Evolutionary conservation across 73 alveolate genomes (phyloP), one percentile per base, ranked within the genome.

Genomic region (Paramecium sexaurelia): DNA sequence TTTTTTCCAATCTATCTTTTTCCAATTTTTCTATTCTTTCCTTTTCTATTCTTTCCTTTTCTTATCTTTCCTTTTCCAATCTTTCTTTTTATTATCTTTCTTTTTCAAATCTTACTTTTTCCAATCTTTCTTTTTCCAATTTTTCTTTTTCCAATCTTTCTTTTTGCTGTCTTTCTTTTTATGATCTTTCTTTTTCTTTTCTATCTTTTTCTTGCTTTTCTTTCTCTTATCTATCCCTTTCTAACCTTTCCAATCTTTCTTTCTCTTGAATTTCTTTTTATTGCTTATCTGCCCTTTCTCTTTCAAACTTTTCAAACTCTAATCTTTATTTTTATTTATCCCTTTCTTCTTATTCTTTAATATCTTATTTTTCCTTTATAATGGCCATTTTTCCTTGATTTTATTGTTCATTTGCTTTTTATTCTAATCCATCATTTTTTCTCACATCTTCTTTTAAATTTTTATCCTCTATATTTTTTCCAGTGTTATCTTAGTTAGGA

Each of bases 401-500:
- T 7, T 45, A 26, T 84, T 73, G 24, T 61, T 67, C 87, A 51
- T 40, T 36, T n/a, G 41, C 32, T 90, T 51, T 51, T 35, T 11
- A 39, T 20, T 15, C 67, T 51, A 45, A 57, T 45, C 57, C 91
- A 55, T 87, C 71, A 27, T 90, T 17, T 55, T 91, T 15, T 91
- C 19, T 2, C 4, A 20, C 2, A 0, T 56, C 37, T 9, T 24
- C 33, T 6, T 27, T 56, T 20, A 17, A 19, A 24, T 56, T 56
- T 24, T 56, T 56, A 20, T 27, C 75, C 22, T 27, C 37, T 56
- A 27, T 27, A 24, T 24, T 24, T 56, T 56, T 56, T 56, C 41
- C 37, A 22, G 33, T 56, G 9, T 56, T 27, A 4, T 56, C 9
- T 56, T 56, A 22, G 19, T 56, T 27, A 56, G 7, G 7, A 11